These are phyloP conservation scores for Coccomyxa sp. DNA, from an alignment of 139 green algal species.

Conservation along the genomic window DNA sequence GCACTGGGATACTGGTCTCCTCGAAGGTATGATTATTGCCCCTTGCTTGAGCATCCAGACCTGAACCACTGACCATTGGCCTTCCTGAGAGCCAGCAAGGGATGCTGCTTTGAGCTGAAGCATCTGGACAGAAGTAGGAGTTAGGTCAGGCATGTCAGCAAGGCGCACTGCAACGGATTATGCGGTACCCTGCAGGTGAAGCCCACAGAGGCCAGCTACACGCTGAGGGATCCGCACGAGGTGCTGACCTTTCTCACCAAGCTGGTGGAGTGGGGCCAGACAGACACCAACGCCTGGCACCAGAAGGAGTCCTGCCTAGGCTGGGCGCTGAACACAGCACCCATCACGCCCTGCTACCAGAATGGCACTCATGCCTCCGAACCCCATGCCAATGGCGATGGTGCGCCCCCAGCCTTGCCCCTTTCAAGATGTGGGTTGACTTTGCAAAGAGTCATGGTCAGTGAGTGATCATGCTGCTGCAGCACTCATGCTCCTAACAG, in stretches of 20 bases:
- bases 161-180: not conserved
- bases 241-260: constrained; percentile 62
- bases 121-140: not conserved
- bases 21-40: constrained; percentile 30
- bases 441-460: not conserved
- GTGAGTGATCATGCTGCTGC: too few relatives aligned
- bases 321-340: constrained; percentile 15
- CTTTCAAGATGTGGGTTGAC: not conserved
- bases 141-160: too few relatives aligned
- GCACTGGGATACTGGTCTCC: constrained; percentile 80
- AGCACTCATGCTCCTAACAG: too few relatives aligned
- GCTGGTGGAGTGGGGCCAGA: constrained; percentile 53
- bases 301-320: constrained; percentile 14
- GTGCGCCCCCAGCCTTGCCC: not conserved
- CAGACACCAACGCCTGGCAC: constrained; percentile 38
- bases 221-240: constrained; percentile 64
- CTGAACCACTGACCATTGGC: not conserved
- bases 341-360: not conserved
- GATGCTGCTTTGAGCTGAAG: not conserved
- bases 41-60: not conserved
- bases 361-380: not conserved
- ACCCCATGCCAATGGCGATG: not conserved
- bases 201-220: constrained; percentile 68
- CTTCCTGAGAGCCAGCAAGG: not conserved
- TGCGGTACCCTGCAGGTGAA: constrained; percentile 39